These are phyloP conservation scores for Globisporangium viniferum DNA, from an alignment of 352 stramenopile species.

Conservation along the genomic window DNA sequence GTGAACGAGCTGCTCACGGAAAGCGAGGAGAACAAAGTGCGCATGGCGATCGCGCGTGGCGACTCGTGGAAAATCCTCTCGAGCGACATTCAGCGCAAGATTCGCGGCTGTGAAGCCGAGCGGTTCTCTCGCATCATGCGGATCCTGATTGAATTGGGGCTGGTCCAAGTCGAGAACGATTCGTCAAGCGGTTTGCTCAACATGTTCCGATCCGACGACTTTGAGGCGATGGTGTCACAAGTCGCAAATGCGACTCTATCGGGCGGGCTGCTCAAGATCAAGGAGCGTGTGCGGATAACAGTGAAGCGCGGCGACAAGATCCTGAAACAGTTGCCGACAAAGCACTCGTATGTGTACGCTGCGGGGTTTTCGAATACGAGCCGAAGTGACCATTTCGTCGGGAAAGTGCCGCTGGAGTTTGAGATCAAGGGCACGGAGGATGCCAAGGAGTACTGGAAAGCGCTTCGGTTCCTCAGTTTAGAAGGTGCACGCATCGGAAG, in stretches of 20 bases:
- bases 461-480: conserved; percentile 63
- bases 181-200: conserved; percentile 54
- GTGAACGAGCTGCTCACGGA: conserved; percentile 62
- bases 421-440: conserved; percentile 33
- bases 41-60: conserved; percentile 35
- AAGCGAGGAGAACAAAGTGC: conserved; percentile 54
- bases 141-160: conserved; percentile 63
- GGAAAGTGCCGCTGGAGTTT: conserved; percentile 60
- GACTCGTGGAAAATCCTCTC: conserved; percentile 50
- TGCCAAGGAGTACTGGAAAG: conserved; percentile 70
- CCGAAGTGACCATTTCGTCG: conserved; percentile 47
- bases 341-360: conserved; percentile 65
- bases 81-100: conserved; percentile 40
- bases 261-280: conserved; percentile 59
- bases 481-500: conserved; percentile 58
- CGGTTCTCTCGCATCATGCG: conserved; percentile 67
- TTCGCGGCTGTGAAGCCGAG: conserved; percentile 67
- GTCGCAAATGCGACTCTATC: conserved; percentile 74
- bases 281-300: conserved; percentile 41
- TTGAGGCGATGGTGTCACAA: conserved; percentile 73
- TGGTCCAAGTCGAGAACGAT: conserved; percentile 56
- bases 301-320: conserved; percentile 56
- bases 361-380: conserved; percentile 51
- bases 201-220: conserved; percentile 59
- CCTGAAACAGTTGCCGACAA: conserved; percentile 45